phyloP scores from a whole-genome alignment of 2,329 filamentous ascomycete species.

The Claviceps cyperi region DNA sequence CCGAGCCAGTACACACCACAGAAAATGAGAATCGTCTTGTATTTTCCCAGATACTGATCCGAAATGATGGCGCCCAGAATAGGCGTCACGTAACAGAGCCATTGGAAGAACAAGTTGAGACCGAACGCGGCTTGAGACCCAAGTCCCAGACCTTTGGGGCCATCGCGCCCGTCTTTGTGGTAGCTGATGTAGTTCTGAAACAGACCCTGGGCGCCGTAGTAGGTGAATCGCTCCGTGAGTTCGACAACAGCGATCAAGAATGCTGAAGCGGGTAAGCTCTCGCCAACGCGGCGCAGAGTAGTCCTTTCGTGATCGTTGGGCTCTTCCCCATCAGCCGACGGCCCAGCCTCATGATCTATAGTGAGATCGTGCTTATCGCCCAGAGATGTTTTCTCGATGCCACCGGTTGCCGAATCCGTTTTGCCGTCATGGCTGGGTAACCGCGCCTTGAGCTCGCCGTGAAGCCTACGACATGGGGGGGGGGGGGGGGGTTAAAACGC shows the following conservation, averaged over 20 bases:
- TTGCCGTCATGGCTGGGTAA: slow-evolving; percentile 9
- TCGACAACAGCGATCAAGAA: slow-evolving; percentile 43
- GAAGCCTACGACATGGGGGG: slow-evolving; percentile 13
- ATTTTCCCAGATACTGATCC: slow-evolving; percentile 44
- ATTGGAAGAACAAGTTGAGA: slow-evolving; percentile 41
- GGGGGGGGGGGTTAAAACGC: background rate
- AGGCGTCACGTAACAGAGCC: slow-evolving; percentile 30
- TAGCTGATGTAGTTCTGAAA: slow-evolving; percentile 41
- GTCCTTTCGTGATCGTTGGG: slow-evolving; percentile 36
- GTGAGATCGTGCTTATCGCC: slow-evolving; percentile 13
- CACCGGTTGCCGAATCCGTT: slow-evolving; percentile 14
- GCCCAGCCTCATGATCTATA: slow-evolving; percentile 13
- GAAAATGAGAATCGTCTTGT: slow-evolving; percentile 46
- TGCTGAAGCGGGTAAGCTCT: slow-evolving; percentile 38
- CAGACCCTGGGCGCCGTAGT: slow-evolving; percentile 37
- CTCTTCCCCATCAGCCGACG: slow-evolving; percentile 32
- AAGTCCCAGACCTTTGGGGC: slow-evolving; percentile 37
- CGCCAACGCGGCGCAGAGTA: slow-evolving; percentile 36
- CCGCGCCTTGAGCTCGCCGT: slow-evolving; percentile 14
- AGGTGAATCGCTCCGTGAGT: slow-evolving; percentile 42
- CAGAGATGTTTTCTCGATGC: slow-evolving; percentile 9
- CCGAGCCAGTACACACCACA: slow-evolving; percentile 43
- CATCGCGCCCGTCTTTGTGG: slow-evolving; percentile 17
- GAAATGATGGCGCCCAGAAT: slow-evolving; percentile 40
- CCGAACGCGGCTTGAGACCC: slow-evolving; percentile 40